phyloP scores from a whole-genome alignment of 345 rosid species.

The Pistacia integerrima region DNA sequence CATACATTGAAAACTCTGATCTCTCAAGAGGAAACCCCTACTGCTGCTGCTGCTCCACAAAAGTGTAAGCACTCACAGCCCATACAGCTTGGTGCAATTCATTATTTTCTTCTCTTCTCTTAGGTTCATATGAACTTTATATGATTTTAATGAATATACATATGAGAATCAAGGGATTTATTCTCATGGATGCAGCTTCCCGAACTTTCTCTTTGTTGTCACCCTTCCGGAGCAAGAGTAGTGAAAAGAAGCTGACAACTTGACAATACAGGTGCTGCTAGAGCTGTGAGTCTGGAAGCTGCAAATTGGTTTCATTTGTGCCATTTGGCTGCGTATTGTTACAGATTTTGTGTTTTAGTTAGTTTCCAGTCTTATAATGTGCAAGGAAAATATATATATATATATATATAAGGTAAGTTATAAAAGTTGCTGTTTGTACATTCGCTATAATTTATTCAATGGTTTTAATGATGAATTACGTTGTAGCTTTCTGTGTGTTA shows the following conservation, averaged over 20 bases:
- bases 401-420: not conserved
- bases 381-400: not conserved
- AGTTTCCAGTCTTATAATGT: conserved; percentile 2
- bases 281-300: conserved; percentile 19
- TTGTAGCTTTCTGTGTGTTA: not conserved
- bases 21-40: conserved; percentile 78
- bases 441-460: conserved; percentile 4
- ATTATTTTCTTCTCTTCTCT: conserved; percentile 9
- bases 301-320: conserved; percentile 12
- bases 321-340: conserved; percentile 18
- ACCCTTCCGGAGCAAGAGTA: conserved; percentile 78
- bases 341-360: conserved; percentile 4
- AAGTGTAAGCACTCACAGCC: conserved; percentile 53
- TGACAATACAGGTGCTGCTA: conserved; percentile 21
- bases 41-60: conserved; percentile 52
- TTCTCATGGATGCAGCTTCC: conserved; percentile 51
- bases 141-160: not conserved
- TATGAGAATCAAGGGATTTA: not conserved
- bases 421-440: conserved; percentile 23
- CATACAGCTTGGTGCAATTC: not conserved
- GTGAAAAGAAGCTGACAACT: conserved; percentile 53
- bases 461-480: conserved; percentile 1
- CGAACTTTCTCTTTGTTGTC: conserved; percentile 76
- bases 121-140: not conserved
- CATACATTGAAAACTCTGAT: conserved; percentile 86